Evolutionary conservation across 148 eudicot species (phyloP), one percentile per base, ranked within the genome.

Genomic region (Camellia lanceoleosa): DNA sequence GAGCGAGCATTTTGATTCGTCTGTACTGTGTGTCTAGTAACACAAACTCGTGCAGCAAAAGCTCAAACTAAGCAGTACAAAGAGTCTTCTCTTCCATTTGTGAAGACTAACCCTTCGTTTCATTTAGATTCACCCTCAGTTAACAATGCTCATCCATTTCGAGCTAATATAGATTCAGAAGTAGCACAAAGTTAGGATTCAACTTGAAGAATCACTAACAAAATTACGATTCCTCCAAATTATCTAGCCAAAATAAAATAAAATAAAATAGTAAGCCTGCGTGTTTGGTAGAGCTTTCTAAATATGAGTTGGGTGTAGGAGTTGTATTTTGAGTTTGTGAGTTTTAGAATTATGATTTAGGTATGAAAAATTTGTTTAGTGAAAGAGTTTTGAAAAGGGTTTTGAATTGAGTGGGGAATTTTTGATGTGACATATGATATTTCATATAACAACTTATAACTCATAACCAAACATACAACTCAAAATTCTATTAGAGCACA

Each of bases 31-130:
- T 79, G 41, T 89, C 90, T 7, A 92, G 66, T 23, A 91, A 42
- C 64, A 87, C 74, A 94, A 85, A 78, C 85, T 89, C 3, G 78
- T 90, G 65, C 90, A 79, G 78, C 94, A 93, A 59, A 89, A 82
- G 3, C 86, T 85, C 13, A 93, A 30, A 9, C 90, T 44, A 68
- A 92, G 68, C 58, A 79, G 19, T 52, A 79, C 61, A 42, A 86
- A 81, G 4, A 91, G 2, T 76, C 81, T 86, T 51, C 81, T 78
- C 78, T 80, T 87, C 94, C 95, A 89, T 86, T 79, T 85, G 38
- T 74, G 72, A 63, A 87, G 85, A 82, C 87, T 88, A 15, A 86
- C 70, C 86, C 87, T 89, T 78, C 88, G 77, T 82, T 89, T 88
- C 97, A 86, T 90, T 71, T 68, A 58, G 18, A 49, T 81, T 9